Evolutionary conservation across 768 basidiomycete species (phyloP).

Genomic region (Boletus reticulatus): DNA sequence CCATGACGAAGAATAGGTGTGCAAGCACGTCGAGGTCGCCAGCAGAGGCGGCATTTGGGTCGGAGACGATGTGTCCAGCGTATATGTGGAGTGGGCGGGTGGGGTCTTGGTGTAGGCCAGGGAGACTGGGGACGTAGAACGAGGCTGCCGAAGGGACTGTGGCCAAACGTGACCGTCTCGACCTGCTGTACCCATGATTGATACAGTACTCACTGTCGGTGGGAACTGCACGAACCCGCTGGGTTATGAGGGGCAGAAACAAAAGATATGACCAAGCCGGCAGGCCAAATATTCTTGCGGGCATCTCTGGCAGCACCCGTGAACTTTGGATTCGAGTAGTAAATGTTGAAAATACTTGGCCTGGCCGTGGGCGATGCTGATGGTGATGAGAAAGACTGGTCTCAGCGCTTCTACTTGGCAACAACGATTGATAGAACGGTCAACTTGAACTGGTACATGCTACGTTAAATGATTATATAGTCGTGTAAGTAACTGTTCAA

Average conservation of each 20-base stretch:
- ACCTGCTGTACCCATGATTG: background rate
- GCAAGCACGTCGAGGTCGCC: conserved; percentile 61
- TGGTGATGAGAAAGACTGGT: background rate
- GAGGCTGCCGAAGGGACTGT: conserved; percentile 77
- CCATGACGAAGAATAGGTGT: conserved; percentile 86
- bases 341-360: background rate
- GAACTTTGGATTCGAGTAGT: background rate
- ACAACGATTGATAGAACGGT: too few relatives aligned
- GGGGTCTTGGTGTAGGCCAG: conserved; percentile 73
- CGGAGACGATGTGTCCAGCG: conserved; percentile 82
- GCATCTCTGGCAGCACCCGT: conserved; percentile 2
- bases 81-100: conserved; percentile 73
- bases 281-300: conserved; percentile 1
- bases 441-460: too few relatives aligned
- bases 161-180: background rate
- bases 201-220: conserved; percentile 37
- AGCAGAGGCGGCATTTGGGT: conserved; percentile 54
- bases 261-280: conserved; percentile 14
- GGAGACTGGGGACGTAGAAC: conserved; percentile 77
- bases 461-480: too few relatives aligned
- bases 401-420: too few relatives aligned
- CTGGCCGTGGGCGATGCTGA: background rate
- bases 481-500: too few relatives aligned
- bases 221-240: conserved; percentile 28
- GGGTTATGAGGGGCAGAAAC: conserved; percentile 14